Base-by-base conservation (phyloP, 2,329 filamentous ascomycete species). In the Paradendryphiella salina region DNA sequence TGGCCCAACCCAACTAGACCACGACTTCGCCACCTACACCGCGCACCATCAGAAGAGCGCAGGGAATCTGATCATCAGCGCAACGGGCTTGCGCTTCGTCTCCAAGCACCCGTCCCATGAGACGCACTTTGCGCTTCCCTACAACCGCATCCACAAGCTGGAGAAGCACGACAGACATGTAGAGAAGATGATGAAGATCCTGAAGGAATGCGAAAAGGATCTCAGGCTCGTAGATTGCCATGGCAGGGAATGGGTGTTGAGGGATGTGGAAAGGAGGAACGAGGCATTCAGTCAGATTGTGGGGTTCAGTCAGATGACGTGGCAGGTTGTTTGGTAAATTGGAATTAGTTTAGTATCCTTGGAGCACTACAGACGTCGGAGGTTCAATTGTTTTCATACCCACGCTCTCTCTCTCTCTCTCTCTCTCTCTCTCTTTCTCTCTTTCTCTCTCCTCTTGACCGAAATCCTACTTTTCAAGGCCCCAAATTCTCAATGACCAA, bases 281-380 rank as follows among this genome's bases (percentile, higher is more conserved):
- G 56, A 70, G 52, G 67, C 58, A 2, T 71, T 71, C 46, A 57
- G 56, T 2, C 69, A 71, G 54, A 61, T 72, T 39, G 42, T 71
- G 10, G 69, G 68, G 10, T 71, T 66, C 29, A 66, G 65, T 40
- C 39, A 53, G 18, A 45, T 51, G 13, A 29, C 18, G 1, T 72
- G 68, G 67, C 68, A 71, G 58, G 61, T 71, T 17, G 54, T 61
- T 34, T 69, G 66, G 66, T 69, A 56, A 11, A 26, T 26, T 26
- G 9, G 8, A 9, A 9, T 2, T 6, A 2, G 3, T 26, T 3
- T 26, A 26, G 6, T 26, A 6, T 2, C 2, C 8, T 26, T 10
- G 5, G 10, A 26, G 8, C 9, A 9, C 8, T 26, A 9, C 7
- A 26, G 23, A 9, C 23, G 6, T 2, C 10, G 8, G 6, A 26